Conservation (phyloP, 371 early-diverging fungal species). For the Mortierella sp. region DNA sequence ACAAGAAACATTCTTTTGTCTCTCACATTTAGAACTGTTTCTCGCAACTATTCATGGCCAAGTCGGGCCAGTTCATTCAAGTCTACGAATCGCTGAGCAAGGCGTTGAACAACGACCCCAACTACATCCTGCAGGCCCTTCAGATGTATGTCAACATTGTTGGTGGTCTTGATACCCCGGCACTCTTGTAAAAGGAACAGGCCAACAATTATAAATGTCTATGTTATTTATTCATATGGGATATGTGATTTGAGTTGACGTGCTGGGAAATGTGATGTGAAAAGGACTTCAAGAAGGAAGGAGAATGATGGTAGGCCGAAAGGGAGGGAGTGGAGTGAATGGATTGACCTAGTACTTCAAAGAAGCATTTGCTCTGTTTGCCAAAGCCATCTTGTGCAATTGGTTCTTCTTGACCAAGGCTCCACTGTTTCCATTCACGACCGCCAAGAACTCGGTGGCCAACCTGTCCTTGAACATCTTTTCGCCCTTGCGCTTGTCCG, state of each 20-base stretch:
- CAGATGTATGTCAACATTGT: conserved; percentile 68
- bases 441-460: conserved; percentile 85
- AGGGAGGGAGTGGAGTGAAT: not conserved
- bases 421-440: conserved; percentile 80
- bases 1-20: not conserved
- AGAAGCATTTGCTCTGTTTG: conserved; percentile 84
- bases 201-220: not conserved
- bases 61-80: conserved; percentile 67
- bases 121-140: conserved; percentile 70
- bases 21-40: conserved; percentile 63
- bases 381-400: conserved; percentile 76
- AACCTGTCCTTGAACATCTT: conserved; percentile 79
- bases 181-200: conserved; percentile 12
- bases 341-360: conserved; percentile 58
- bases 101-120: conserved; percentile 67
- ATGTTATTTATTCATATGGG: not conserved
- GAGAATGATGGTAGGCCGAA: no score
- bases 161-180: conserved; percentile 46
- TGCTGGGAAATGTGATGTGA: not conserved
- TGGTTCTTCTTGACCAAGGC: conserved; percentile 74
- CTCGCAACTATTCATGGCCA: conserved; percentile 70
- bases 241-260: not conserved
- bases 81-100: conserved; percentile 72
- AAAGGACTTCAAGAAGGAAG: no score
- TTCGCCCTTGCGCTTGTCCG: conserved; percentile 71